Evolutionary conservation across 352 stramenopile genomes (phyloP).

Genomic region (Pythium diclinum): DNA sequence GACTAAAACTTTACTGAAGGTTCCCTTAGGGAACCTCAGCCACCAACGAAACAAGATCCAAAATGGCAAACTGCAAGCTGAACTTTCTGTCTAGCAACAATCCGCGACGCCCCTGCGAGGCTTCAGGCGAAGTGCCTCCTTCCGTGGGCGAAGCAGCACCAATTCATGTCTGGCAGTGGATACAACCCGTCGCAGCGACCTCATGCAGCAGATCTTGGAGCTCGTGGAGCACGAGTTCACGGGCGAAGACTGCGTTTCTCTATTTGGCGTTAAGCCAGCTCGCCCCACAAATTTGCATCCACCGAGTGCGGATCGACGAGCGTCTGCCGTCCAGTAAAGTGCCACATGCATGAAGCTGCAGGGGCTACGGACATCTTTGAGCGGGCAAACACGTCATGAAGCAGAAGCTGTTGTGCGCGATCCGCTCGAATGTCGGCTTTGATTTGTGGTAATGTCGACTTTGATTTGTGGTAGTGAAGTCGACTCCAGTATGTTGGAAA

Average conservation of each 20-base stretch:
- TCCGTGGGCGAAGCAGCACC: too few relatives aligned
- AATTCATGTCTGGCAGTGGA: conserved; percentile 94
- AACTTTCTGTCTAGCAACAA: conserved; percentile 80
- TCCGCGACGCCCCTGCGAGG: conserved; percentile 64
- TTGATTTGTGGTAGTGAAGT: conserved; percentile 92
- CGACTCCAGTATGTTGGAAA: not conserved
- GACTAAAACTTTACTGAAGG: too few relatives aligned
- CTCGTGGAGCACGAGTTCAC: conserved; percentile 72
- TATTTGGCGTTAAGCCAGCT: conserved; percentile 91
- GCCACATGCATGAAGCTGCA: conserved; percentile 98
- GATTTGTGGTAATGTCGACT: conserved; percentile 95
- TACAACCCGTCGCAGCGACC: conserved; percentile 86
- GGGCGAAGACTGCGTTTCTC: conserved; percentile 81
- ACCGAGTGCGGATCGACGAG: conserved; percentile 71
- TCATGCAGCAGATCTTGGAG: conserved; percentile 82
- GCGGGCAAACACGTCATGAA: conserved; percentile 92
- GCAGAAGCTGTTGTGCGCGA: conserved; percentile 95
- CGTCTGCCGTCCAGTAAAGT: conserved; percentile 70
- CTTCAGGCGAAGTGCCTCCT: too few relatives aligned
- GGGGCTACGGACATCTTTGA: conserved; percentile 97
- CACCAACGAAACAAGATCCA: conserved; percentile 93
- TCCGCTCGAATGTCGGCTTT: conserved; percentile 95
- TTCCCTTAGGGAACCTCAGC: too few relatives aligned
- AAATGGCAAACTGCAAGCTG: conserved; percentile 97
- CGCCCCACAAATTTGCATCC: conserved; percentile 94